These are phyloP conservation scores for Candida oleophila DNA, from an alignment of 805 yeast genomes.

Conservation along the genomic window DNA sequence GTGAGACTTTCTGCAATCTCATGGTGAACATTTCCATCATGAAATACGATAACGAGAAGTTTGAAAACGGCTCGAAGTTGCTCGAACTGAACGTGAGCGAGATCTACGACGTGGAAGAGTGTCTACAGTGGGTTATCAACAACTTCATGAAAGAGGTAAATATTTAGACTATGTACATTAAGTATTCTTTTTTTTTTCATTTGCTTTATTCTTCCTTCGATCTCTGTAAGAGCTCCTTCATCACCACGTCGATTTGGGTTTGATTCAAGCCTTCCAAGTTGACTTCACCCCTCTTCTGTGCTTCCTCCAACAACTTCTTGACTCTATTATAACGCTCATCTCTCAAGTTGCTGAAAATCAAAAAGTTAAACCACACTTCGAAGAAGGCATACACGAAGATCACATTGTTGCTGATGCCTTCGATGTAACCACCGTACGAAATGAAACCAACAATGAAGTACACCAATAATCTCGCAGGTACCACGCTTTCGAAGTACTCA, in stretches of 20 bases:
- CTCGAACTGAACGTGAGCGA: slow-evolving; percentile 51
- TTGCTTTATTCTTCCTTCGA: background rate
- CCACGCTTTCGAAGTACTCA: slow-evolving; percentile 56
- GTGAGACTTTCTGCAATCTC: slow-evolving; percentile 42
- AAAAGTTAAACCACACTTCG: slow-evolving; percentile 70
- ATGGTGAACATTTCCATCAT: slow-evolving; percentile 34
- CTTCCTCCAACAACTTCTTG: slow-evolving; percentile 39
- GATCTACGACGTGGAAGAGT: slow-evolving; percentile 51
- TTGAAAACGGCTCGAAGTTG: slow-evolving; percentile 34
- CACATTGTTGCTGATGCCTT: slow-evolving; percentile 57
- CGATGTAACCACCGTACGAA: slow-evolving; percentile 46
- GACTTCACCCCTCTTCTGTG: slow-evolving; percentile 3
- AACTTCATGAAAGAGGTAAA: slow-evolving; percentile 23
- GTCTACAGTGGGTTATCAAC: slow-evolving; percentile 53
- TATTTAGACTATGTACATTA: background rate
- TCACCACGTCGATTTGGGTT: background rate
- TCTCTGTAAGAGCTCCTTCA: background rate
- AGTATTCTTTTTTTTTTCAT: too few species aligned
- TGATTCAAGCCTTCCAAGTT: slow-evolving; percentile 3
- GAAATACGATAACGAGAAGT: slow-evolving; percentile 33
- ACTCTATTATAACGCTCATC: slow-evolving; percentile 59
- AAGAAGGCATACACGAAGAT: slow-evolving; percentile 58
- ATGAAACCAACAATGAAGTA: slow-evolving; percentile 51
- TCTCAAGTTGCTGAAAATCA: slow-evolving; percentile 58
- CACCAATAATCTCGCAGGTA: slow-evolving; percentile 54